Evolutionary conservation across 371 early-diverging fungal genomes (phyloP).

Genomic region (Mucor lusitanicus): DNA sequence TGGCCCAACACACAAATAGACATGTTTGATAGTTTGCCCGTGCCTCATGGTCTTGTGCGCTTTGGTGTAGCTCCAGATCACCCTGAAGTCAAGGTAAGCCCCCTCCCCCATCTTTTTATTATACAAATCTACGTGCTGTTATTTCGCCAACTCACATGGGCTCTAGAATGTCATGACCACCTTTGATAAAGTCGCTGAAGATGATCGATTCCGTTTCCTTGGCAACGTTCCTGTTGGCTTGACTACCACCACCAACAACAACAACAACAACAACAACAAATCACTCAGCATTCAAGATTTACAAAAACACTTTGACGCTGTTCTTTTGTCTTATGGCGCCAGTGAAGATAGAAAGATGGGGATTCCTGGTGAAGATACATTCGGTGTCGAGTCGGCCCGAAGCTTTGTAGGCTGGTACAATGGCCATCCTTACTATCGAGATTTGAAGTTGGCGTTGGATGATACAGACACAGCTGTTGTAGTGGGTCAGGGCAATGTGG

Average conservation of each 20-base stretch:
- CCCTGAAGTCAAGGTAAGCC: constrained; percentile 89
- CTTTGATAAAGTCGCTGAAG: constrained; percentile 78
- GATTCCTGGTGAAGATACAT: constrained; percentile 66
- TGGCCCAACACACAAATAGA: constrained; percentile 66
- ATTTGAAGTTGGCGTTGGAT: constrained; percentile 63
- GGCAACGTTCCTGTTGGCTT: constrained; percentile 83
- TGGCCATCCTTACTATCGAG: constrained; percentile 73
- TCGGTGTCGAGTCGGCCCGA: constrained; percentile 78
- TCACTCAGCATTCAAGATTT: constrained; percentile 63
- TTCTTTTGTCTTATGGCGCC: constrained; percentile 91
- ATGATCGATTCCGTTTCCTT: constrained; percentile 74
- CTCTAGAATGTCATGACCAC: constrained; percentile 85
- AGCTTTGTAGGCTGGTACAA: constrained; percentile 96
- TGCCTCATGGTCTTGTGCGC: constrained; percentile 92
- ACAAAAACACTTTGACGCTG: constrained; percentile 69
- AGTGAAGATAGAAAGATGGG: constrained; percentile 71
- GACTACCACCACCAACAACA: background rate
- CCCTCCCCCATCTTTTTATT: too few species aligned
- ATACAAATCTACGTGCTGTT: too few species aligned
- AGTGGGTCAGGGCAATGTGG: constrained; percentile 97
- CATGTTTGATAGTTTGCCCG: constrained; percentile 86
- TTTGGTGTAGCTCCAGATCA: constrained; percentile 99
- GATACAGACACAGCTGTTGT: constrained; percentile 76
- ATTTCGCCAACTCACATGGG: too few species aligned
- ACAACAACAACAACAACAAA: constrained; percentile 7